Conservation (phyloP, 202 grass and related monocot species). For the Zoysia matrella region DNA sequence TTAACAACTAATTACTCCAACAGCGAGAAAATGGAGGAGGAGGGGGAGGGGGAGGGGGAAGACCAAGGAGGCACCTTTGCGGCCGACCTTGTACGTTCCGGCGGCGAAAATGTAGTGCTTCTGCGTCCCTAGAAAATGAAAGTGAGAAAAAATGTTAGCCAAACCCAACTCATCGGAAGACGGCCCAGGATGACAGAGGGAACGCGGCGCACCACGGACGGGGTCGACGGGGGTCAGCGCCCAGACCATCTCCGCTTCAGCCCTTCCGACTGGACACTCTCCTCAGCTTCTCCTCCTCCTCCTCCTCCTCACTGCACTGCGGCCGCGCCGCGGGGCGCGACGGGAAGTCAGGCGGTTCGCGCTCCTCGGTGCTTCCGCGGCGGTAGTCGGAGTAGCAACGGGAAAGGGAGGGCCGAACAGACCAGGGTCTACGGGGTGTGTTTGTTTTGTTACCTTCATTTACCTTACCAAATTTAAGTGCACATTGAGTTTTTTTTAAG, state of each 20-base stretch:
- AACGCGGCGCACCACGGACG: slow-evolving; percentile 49
- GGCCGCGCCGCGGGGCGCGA: not conserved
- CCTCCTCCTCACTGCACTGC: not conserved
- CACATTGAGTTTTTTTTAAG: no score
- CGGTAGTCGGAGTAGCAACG: not conserved
- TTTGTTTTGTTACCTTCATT: no score
- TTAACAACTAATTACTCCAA: not conserved
- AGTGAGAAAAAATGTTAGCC: not conserved
- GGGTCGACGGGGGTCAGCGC: slow-evolving; percentile 68
- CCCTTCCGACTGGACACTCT: not conserved
- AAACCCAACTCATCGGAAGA: not conserved
- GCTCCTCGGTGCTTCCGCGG: slow-evolving; percentile 21
- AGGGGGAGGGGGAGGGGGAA: not conserved
- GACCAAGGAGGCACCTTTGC: slow-evolving; percentile 68
- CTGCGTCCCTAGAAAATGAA: slow-evolving; percentile 57
- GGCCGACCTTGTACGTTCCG: slow-evolving; percentile 89
- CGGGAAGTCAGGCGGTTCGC: not conserved
- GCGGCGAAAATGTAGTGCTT: slow-evolving; percentile 77
- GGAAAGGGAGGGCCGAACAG: no score
- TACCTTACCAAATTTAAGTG: no score
- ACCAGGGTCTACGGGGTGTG: no score
- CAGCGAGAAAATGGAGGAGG: not conserved
- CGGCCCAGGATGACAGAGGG: not conserved
- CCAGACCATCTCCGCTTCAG: slow-evolving; percentile 71
- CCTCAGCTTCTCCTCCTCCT: not conserved